phyloP scores from a whole-genome alignment of 2,329 filamentous ascomycete genomes.

The Exophiala spinifera region DNA sequence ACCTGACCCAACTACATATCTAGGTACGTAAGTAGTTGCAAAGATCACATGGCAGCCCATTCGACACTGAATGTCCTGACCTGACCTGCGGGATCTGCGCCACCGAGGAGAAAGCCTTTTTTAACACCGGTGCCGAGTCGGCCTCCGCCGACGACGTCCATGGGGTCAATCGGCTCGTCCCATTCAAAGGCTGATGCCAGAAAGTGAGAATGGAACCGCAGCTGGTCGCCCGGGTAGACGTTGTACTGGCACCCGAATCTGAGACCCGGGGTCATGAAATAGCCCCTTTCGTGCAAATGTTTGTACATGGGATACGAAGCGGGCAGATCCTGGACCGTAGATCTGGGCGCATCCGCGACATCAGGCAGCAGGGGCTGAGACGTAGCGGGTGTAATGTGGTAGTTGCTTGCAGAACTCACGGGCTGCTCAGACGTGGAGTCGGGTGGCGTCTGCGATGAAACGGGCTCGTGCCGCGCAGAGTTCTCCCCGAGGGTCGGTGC shows the following conservation, averaged over 20 bases:
- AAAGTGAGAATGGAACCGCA: slow-evolving; percentile 95
- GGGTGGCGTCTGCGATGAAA: neutral
- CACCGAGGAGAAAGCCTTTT: slow-evolving; percentile 88
- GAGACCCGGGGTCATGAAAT: slow-evolving; percentile 86
- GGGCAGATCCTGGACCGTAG: slow-evolving; percentile 37
- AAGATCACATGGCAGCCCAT: slow-evolving; percentile 82
- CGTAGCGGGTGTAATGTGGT: slow-evolving; percentile 49
- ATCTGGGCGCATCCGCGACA: slow-evolving; percentile 27
- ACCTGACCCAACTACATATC: too few species aligned
- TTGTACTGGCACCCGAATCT: slow-evolving; percentile 94
- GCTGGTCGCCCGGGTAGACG: slow-evolving; percentile 89
- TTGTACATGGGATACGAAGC: slow-evolving; percentile 71
- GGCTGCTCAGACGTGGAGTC: too few species aligned
- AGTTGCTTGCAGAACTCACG: slow-evolving; percentile 1
- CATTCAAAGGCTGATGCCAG: slow-evolving; percentile 79
- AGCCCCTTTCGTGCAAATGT: slow-evolving; percentile 73
- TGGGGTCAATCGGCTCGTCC: slow-evolving; percentile 79
- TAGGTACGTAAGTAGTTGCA: too few species aligned
- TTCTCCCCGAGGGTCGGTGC: neutral
- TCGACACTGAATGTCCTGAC: slow-evolving; percentile 80
- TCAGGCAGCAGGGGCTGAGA: slow-evolving; percentile 46
- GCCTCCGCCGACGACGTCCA: slow-evolving; percentile 82
- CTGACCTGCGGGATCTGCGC: slow-evolving; percentile 38
- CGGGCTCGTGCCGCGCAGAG: neutral
- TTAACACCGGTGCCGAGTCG: slow-evolving; percentile 91